Evolutionary conservation across 495 filamentous ascomycete species (phyloP), one percentile per base, ranked within the genome.

Genomic region (Neurospora sp.): DNA sequence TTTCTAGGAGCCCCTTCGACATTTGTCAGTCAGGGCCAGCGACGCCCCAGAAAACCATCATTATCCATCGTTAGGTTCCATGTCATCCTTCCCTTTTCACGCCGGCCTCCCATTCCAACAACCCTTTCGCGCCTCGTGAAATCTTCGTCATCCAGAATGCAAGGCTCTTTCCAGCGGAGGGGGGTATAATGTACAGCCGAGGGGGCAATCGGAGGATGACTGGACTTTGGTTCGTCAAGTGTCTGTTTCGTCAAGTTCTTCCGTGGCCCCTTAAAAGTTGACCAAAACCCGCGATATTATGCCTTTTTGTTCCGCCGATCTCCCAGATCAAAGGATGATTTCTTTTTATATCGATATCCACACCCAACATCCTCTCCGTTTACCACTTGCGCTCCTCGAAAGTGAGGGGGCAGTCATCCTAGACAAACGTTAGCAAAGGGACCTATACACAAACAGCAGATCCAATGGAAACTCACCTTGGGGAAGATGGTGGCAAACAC

Each of bases 401-500:
- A 0, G 89, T 87, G 76, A 93, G 83, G 6, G 88, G 90, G 79
- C 90, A 92, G 69, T 90, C 88, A 76, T 90, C 88, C 88, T 90
- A 72, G 37, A 42, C 0, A 35, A 65, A 68, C 10, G 69, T 75
- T 41, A 44, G 59, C 61, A 70, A n/a, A 31, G 16, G 4, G 9
- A 6, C n/a, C 6, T 22, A 35, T 61, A 20, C 18, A 20, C 12
- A 20, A 40, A 20, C 12, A 35, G 9, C 10, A 4, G 9, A 5
- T n/a, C 39, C 31, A 18, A 16, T 65, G 22, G 41, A 4, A 40
- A 75, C 91, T 82, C 85, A 97, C 94, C 91, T 92, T 91, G 69
- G 96, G 96, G 87, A 99, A 99, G 72, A 99, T 96, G 35, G 93
- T 97, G 10, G 96, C 96, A 83, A 99, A 99, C 72, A 98, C 95